phyloP scores from a whole-genome alignment of 1,284 basidiomycete genomes.

The Pseudozyma thailandica region DNA sequence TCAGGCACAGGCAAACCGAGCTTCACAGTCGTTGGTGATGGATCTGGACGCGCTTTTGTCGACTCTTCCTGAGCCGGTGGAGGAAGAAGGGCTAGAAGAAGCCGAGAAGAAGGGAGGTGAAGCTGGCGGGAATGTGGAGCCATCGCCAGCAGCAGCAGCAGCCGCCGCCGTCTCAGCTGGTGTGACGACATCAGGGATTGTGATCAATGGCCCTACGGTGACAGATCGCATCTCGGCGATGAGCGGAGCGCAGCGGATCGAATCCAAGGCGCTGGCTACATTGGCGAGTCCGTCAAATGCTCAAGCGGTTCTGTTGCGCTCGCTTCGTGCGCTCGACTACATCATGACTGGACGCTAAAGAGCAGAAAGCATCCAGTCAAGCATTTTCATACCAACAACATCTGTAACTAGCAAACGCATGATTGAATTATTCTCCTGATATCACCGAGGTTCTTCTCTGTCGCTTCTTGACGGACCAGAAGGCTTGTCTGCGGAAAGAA shows the following conservation, averaged over 20 bases:
- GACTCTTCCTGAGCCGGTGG: conserved; percentile 51
- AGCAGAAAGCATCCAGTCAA: background rate
- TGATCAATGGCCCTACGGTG: conserved; percentile 40
- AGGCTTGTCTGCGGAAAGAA: no score
- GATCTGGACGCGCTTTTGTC: conserved; percentile 60
- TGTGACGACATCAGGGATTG: conserved; percentile 31
- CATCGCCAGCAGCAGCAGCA: conserved; percentile 22
- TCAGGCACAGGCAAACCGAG: conserved; percentile 56
- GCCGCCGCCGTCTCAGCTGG: conserved; percentile 26
- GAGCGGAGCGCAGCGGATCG: conserved; percentile 42
- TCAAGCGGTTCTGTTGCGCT: conserved; percentile 64
- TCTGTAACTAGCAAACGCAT: conserved; percentile 3
- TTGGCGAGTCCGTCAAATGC: conserved; percentile 63
- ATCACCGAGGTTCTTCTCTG: background rate
- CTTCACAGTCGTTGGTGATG: conserved; percentile 47
- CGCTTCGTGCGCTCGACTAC: conserved; percentile 65
- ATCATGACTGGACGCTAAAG: conserved; percentile 52
- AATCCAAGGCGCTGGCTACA: conserved; percentile 59
- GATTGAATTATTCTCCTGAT: background rate
- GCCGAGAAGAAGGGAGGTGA: conserved; percentile 17
- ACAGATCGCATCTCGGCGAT: conserved; percentile 36
- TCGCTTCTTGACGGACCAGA: no score
- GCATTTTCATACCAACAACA: background rate
- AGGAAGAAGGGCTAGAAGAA: conserved; percentile 48
- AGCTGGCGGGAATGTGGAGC: conserved; percentile 1